Evolutionary conservation across 495 filamentous ascomycete species (phyloP).

Genomic region (Clohesyomyces aquaticus): DNA sequence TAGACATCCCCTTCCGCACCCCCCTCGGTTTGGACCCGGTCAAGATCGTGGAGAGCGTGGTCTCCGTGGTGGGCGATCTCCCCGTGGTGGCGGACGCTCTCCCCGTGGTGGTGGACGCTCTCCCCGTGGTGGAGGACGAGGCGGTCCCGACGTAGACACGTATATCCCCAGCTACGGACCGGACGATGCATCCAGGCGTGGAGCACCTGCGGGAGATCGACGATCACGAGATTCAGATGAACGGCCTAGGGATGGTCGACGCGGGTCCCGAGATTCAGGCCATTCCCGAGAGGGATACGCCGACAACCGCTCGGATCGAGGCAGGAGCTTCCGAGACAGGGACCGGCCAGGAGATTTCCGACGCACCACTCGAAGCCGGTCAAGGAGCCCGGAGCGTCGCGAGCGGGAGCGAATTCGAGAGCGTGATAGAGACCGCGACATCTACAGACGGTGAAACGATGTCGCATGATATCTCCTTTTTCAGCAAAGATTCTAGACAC

Average conservation of each 20-base stretch:
- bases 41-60: conserved; percentile 16
- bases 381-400: conserved; percentile 29
- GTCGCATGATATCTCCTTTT: conserved; percentile 9
- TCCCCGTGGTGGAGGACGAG: conserved; percentile 3
- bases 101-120: background rate
- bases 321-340: conserved; percentile 27
- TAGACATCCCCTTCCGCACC: conserved; percentile 39
- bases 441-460: conserved; percentile 25
- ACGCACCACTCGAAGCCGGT: conserved; percentile 27
- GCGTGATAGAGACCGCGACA: conserved; percentile 12
- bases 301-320: conserved; percentile 28
- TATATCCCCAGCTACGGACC: conserved; percentile 46
- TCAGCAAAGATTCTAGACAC: conserved; percentile 1
- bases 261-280: conserved; percentile 37
- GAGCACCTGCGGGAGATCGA: conserved; percentile 17
- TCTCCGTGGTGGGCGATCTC: conserved; percentile 11
- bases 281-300: conserved; percentile 32
- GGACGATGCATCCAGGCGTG: conserved; percentile 9
- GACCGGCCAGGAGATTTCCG: conserved; percentile 32
- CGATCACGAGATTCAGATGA: conserved; percentile 38
- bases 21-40: conserved; percentile 33
- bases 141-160: conserved; percentile 41
- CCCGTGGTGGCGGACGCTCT: no score
- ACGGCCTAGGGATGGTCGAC: conserved; percentile 31
- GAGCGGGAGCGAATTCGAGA: conserved; percentile 32